A percentile compares a stretch with the other conserved stretches of the same genome.
These are phyloP conservation scores for Hymenoscyphus albidus DNA, from an alignment of 2,329 filamentous ascomycete genomes.

Conservation along the genomic window DNA sequence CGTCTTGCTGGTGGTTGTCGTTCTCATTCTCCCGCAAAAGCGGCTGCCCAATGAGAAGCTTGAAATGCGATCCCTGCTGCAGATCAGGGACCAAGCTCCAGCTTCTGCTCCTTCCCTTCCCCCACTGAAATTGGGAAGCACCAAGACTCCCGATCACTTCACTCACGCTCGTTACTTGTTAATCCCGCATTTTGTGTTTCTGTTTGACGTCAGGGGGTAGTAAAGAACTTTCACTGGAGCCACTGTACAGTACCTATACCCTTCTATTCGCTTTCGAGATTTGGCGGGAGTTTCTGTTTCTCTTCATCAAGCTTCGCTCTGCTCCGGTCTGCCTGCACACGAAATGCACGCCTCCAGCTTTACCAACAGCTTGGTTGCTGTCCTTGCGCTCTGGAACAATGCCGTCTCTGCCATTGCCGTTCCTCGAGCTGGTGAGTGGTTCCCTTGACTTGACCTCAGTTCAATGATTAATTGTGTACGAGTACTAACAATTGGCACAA, in stretches of 20 bases:
- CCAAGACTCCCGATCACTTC: too few relatives aligned
- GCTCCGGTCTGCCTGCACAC: background rate
- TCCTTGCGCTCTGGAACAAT: slow-evolving; percentile 5
- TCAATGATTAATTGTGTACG: background rate
- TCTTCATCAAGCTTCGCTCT: background rate
- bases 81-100: background rate
- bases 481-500: slow-evolving; percentile 2
- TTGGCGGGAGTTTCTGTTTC: background rate
- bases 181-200: background rate
- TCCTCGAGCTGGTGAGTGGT: slow-evolving; percentile 8
- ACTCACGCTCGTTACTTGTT: background rate
- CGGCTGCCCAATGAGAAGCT: background rate
- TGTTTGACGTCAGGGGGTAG: background rate
- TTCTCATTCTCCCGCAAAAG: background rate
- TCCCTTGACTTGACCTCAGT: too few relatives aligned
- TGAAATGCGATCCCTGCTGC: background rate
- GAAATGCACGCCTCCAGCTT: slow-evolving; percentile 12
- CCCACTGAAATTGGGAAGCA: too few relatives aligned
- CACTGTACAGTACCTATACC: background rate
- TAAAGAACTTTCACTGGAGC: background rate
- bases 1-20: too few relatives aligned
- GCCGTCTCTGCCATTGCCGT: slow-evolving; percentile 7
- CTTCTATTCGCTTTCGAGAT: too few relatives aligned
- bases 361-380: slow-evolving; percentile 12
- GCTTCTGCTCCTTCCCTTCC: too few relatives aligned